A percentile compares a stretch with the other conserved stretches of the same genome.
These are phyloP conservation scores for Mucor lusitanicus DNA, from an alignment of 371 early-diverging fungal species.

Conservation along the genomic window DNA sequence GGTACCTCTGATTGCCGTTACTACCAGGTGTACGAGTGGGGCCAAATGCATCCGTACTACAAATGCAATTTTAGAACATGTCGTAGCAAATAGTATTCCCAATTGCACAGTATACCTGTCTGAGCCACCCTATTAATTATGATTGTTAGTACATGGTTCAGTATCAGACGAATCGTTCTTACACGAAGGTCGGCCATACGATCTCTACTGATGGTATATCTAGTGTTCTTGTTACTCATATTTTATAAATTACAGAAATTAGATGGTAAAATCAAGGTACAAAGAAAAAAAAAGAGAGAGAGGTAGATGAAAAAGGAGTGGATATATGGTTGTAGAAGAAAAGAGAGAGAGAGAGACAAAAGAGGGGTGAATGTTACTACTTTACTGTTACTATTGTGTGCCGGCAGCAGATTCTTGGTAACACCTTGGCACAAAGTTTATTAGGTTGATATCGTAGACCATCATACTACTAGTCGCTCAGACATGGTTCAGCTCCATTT, in stretches of 20 bases:
- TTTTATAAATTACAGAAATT: background rate
- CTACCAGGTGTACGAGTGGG: conserved; percentile 25
- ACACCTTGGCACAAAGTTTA: background rate
- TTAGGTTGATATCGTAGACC: background rate
- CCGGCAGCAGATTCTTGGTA: background rate
- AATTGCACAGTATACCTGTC: conserved; percentile 20
- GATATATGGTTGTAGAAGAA: background rate
- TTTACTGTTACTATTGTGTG: background rate
- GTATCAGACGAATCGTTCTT: background rate
- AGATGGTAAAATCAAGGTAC: background rate
- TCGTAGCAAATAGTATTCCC: background rate
- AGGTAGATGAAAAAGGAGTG: background rate
- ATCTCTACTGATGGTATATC: conserved; percentile 25
- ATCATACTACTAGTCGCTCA: background rate
- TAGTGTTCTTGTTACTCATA: conserved; percentile 14
- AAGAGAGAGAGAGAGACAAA: background rate
- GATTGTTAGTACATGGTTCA: background rate
- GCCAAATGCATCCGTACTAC: conserved; percentile 38
- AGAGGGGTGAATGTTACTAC: background rate
- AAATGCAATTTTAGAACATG: background rate
- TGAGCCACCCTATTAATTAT: conserved; percentile 10
- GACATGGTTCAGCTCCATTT: background rate
- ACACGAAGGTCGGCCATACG: conserved; percentile 25
- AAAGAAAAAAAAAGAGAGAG: conserved; percentile 4
- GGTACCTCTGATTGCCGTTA: conserved; percentile 8